Base-by-base conservation (phyloP, 2,329 filamentous ascomycete genomes). In the Sarocladiaceae sp. region DNA sequence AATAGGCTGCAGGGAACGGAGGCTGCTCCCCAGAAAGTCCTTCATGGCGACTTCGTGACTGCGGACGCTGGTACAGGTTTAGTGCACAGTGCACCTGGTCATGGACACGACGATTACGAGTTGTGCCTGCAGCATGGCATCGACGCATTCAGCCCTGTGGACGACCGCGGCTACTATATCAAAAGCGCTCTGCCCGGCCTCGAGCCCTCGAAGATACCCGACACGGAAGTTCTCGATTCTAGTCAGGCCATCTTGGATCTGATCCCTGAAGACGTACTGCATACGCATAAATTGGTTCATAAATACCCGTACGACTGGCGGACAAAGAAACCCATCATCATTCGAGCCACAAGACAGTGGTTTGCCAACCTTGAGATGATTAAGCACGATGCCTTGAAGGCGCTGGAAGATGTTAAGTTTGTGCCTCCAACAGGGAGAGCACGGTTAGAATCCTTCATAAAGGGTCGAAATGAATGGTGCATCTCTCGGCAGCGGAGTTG, bases 251-350 rank as follows among this genome's bases (percentile, higher is more conserved):
- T 96, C 1, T 62, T 97, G 26, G 70, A 82, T 1, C 70, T 93
- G 42, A 69, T 96, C 2, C 67, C 72, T 20, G 68, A 74, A 0
- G 69, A 80, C 48, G 75, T 97, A 3, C 67, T 96, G 32, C 73
- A 75, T 31, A 76, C 76, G 3, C 84, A 94, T 53, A 73, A 72
- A 46, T 84, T 91, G 59, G 74, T 74, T 43, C 93, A 98, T 70
- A 97, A 95, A 63, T 97, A 97, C 60, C 93, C 93, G 0, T 95
- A 97, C 54, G 93, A 98, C 65, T 98, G 93, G 93, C 78, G 93
- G 44, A 95, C 91, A 0, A 98, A 97, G 64, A 75, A 85, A 53
- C 93, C 93, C 1, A 83, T 98, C 41, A 88, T 98, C 48, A 80
- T 94, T 26, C 73, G 93, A 51, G 91, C 93, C 3, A 98, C 94